Conservation (phyloP, 345 rosid species). For the Populus ilicifolia region DNA sequence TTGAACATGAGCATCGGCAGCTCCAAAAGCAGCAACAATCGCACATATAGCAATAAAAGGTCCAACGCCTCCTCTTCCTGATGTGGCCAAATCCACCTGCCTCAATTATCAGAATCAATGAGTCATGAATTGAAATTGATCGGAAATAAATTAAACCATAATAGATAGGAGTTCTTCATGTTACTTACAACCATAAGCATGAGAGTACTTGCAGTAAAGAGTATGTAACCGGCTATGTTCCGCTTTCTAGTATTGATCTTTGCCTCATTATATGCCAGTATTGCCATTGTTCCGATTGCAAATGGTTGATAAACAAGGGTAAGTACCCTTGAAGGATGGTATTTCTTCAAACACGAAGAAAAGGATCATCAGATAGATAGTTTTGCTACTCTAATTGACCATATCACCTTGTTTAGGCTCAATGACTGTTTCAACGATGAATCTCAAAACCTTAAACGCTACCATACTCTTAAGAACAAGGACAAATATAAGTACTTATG, state of each 20-base stretch:
- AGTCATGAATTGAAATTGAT: not conserved
- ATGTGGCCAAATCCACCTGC: conserved; percentile 69
- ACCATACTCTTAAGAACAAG: not conserved
- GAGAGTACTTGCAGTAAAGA: conserved; percentile 57
- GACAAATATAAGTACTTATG: not conserved
- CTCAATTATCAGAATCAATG: not conserved
- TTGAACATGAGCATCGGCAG: conserved; percentile 77
- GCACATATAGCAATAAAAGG: conserved; percentile 59
- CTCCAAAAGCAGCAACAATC: conserved; percentile 57
- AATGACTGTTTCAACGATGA: not conserved
- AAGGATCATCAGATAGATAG: not conserved
- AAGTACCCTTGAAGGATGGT: conserved; percentile 88
- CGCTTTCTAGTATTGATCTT: conserved; percentile 64
- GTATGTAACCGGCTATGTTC: conserved; percentile 54
- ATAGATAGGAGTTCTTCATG: not conserved
- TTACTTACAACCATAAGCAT: conserved; percentile 70
- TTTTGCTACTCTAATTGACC: not conserved
- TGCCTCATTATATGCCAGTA: conserved; percentile 66
- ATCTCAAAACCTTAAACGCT: too few relatives aligned
- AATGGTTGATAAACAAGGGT: conserved; percentile 81
- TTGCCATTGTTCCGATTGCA: conserved; percentile 58
- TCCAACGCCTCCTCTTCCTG: conserved; percentile 66
- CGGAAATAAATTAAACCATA: not conserved
- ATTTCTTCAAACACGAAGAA: conserved; percentile 39
- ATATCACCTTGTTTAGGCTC: not conserved